A percentile compares a stretch with the other conserved stretches of the same genome.
These are phyloP conservation scores for Coffea canephora DNA, from an alignment of 257 asterid genomes.

Conservation along the genomic window DNA sequence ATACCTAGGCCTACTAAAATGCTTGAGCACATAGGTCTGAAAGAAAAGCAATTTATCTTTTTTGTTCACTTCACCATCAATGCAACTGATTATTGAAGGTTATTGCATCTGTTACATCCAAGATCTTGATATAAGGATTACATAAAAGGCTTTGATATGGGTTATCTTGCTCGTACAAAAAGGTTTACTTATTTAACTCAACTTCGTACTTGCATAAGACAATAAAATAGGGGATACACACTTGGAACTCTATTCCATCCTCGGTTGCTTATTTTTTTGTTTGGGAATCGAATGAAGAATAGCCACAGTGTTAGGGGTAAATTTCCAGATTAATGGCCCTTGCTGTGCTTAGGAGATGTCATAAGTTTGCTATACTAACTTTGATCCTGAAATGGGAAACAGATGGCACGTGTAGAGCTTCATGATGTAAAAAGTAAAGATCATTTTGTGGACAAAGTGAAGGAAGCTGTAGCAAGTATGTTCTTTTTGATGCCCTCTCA, in stretches of 20 bases:
- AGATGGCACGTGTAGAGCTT: slow-evolving; percentile 78
- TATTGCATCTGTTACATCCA: background rate
- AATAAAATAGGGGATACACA: background rate
- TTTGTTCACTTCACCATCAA: background rate
- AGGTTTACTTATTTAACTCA: background rate
- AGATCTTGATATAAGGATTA: background rate
- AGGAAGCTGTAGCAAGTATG: slow-evolving; percentile 74
- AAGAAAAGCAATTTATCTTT: background rate
- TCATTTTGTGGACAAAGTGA: slow-evolving; percentile 60
- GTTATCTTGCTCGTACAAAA: background rate
- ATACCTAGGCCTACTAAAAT: background rate
- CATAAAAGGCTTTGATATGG: background rate
- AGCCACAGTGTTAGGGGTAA: background rate
- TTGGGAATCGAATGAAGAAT: background rate
- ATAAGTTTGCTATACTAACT: background rate
- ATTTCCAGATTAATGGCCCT: background rate
- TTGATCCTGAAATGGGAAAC: slow-evolving; percentile 17
- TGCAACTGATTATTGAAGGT: background rate
- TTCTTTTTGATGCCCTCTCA: background rate
- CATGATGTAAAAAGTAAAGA: slow-evolving; percentile 56
- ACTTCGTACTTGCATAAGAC: background rate
- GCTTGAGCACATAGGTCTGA: background rate
- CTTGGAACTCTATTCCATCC: background rate
- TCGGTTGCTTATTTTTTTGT: background rate
- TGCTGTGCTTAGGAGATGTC: background rate